Evolutionary conservation across 306 rosid species (phyloP).

Genomic region (Purshia tridentata): DNA sequence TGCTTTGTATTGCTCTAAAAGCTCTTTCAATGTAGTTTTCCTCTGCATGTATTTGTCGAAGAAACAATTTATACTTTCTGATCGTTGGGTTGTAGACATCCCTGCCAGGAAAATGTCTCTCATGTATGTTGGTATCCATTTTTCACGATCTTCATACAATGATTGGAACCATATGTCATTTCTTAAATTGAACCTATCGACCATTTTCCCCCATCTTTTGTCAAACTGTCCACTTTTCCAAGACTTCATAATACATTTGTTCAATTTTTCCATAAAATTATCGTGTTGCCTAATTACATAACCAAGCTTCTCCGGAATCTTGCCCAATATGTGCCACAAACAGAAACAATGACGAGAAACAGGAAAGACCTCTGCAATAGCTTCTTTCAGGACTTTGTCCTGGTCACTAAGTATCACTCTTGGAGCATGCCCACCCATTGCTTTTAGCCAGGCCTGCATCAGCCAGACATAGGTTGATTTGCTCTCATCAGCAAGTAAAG

Average conservation of each 20-base stretch:
- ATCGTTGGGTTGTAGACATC: slow-evolving; percentile 36
- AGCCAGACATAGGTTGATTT: slow-evolving; percentile 42
- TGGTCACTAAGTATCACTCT: slow-evolving; percentile 40
- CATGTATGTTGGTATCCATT: slow-evolving; percentile 45
- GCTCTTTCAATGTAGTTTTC: slow-evolving; percentile 40
- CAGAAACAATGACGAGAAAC: slow-evolving; percentile 45
- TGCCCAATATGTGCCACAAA: slow-evolving; percentile 48
- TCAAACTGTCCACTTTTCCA: slow-evolving; percentile 45
- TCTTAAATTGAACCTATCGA: slow-evolving; percentile 38
- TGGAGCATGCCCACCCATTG: slow-evolving; percentile 48
- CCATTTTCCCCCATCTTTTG: slow-evolving; percentile 41
- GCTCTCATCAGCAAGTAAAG: slow-evolving; percentile 46
- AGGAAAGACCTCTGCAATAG: slow-evolving; percentile 40
- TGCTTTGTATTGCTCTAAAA: slow-evolving; percentile 35
- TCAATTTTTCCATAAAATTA: slow-evolving; percentile 35
- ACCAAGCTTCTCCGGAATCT: slow-evolving; percentile 47
- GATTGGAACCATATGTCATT: slow-evolving; percentile 36
- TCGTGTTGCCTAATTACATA: slow-evolving; percentile 36
- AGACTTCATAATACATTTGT: slow-evolving; percentile 47
- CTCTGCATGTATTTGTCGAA: slow-evolving; percentile 47
- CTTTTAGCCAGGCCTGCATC: slow-evolving; percentile 45
- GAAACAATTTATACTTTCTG: slow-evolving; percentile 36
- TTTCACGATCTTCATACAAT: slow-evolving; percentile 39
- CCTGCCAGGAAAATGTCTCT: slow-evolving; percentile 38
- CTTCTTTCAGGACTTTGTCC: slow-evolving; percentile 41